Percentiles rank a stretch among this genome's conserved stretches.
Conservation (phyloP, 371 early-diverging fungal genomes). For the Chytridium lagenaria region DNA sequence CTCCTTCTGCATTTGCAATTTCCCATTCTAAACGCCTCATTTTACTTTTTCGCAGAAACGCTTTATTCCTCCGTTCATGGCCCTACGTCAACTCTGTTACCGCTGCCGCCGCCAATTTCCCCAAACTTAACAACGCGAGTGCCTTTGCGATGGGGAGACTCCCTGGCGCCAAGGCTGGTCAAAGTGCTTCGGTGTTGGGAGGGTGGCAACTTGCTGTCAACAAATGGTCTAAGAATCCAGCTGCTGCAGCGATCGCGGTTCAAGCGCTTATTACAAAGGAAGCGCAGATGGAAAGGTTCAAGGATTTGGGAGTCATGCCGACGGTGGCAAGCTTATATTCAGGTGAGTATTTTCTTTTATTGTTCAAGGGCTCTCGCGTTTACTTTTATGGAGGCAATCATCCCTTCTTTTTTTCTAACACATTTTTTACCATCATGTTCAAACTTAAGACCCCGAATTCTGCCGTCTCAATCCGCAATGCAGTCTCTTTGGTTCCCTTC, state of each 20-base stretch:
- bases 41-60: not conserved
- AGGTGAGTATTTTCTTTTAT: constrained; percentile 30
- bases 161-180: constrained; percentile 24
- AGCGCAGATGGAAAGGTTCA: constrained; percentile 28
- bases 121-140: not conserved
- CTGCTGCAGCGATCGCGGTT: constrained; percentile 21
- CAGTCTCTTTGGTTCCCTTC: constrained; percentile 18
- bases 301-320: constrained; percentile 23
- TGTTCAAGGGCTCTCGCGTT: too few species aligned
- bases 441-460: constrained; percentile 15
- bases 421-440: too few species aligned
- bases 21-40: too few species aligned
- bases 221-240: constrained; percentile 21
- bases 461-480: constrained; percentile 23
- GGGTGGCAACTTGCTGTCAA: constrained; percentile 38
- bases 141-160: constrained; percentile 5
- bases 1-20: too few species aligned
- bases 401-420: too few species aligned
- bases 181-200: constrained; percentile 29
- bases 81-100: constrained; percentile 5
- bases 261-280: constrained; percentile 17
- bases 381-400: too few species aligned
- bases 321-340: constrained; percentile 29
- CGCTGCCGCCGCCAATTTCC: not conserved
- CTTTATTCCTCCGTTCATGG: constrained; percentile 7